Conservation (phyloP, 176 grass and related monocot genomes). For the Carex pumila region DNA sequence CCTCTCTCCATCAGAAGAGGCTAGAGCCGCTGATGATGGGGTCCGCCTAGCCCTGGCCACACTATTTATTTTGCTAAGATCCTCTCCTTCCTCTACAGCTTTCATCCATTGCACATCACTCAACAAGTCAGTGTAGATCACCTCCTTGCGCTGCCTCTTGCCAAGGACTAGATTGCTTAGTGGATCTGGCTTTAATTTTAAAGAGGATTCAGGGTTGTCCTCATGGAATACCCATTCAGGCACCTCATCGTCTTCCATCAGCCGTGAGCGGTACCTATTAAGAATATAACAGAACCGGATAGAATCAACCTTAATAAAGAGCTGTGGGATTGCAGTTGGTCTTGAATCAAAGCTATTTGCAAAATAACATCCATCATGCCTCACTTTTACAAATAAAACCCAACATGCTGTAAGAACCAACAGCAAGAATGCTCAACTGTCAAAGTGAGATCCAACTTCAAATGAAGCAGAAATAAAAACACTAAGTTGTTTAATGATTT, state of each 20-base stretch:
- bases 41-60: slow-evolving; percentile 51
- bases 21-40: slow-evolving; percentile 24
- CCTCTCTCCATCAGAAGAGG: slow-evolving; percentile 59
- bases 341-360: not conserved
- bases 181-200: slow-evolving; percentile 28
- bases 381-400: not conserved
- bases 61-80: slow-evolving; percentile 46
- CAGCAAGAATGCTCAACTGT: not conserved
- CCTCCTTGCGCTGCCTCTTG: slow-evolving; percentile 84
- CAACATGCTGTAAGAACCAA: not conserved
- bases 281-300: not conserved
- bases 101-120: slow-evolving; percentile 88
- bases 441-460: not conserved
- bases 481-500: not conserved
- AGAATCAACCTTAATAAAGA: not conserved
- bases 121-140: slow-evolving; percentile 79
- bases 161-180: slow-evolving; percentile 35
- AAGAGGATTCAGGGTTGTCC: slow-evolving; percentile 29
- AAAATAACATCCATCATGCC: not conserved
- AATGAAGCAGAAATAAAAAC: not conserved
- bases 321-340: not conserved
- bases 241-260: slow-evolving; percentile 87
- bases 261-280: slow-evolving; percentile 37
- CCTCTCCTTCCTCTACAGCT: slow-evolving; percentile 61
- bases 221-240: slow-evolving; percentile 79